These are phyloP conservation scores for Penicillium digitatum DNA, from an alignment of 2,329 filamentous ascomycete genomes.

Conservation along the genomic window DNA sequence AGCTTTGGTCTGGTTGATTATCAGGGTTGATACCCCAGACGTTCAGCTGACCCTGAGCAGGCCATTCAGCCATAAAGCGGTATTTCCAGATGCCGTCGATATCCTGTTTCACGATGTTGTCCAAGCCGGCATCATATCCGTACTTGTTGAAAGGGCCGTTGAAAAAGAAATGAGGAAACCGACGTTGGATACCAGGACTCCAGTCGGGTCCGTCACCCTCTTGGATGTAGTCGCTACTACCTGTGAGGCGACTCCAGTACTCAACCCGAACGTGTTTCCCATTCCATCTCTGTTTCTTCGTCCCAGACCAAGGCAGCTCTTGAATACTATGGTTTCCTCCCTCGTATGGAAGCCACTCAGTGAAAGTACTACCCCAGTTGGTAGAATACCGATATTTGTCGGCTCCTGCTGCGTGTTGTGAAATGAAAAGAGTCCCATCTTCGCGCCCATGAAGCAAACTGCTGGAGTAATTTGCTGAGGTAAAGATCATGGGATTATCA, in stretches of 20 bases:
- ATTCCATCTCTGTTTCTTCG: conserved; percentile 54
- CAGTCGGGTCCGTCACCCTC: conserved; percentile 52
- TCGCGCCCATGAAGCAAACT: conserved; percentile 48
- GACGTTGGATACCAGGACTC: conserved; percentile 38
- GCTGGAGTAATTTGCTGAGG: conserved; percentile 57
- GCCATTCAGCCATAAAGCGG: conserved; percentile 62
- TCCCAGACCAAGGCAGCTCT: conserved; percentile 56
- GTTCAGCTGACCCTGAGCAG: conserved; percentile 59
- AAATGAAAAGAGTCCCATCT: conserved; percentile 47
- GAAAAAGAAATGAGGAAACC: conserved; percentile 60
- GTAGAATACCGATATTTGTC: conserved; percentile 60
- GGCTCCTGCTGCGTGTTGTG: conserved; percentile 60
- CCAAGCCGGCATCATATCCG: conserved; percentile 59
- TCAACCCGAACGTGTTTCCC: conserved; percentile 61
- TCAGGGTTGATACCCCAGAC: conserved; percentile 65
- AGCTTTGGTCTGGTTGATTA: conserved; percentile 58
- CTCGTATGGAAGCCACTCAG: conserved; percentile 55
- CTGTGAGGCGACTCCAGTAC: conserved; percentile 58
- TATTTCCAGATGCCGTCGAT: conserved; percentile 54
- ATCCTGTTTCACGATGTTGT: conserved; percentile 51
- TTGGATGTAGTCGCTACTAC: conserved; percentile 58
- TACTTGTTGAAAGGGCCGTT: conserved; percentile 62
- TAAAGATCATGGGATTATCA: conserved; percentile 60
- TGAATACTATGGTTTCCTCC: conserved; percentile 50
- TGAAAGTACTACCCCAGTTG: conserved; percentile 59